Base-by-base conservation (phyloP, 129 eudicot genomes). In the Centaurea solstitialis region DNA sequence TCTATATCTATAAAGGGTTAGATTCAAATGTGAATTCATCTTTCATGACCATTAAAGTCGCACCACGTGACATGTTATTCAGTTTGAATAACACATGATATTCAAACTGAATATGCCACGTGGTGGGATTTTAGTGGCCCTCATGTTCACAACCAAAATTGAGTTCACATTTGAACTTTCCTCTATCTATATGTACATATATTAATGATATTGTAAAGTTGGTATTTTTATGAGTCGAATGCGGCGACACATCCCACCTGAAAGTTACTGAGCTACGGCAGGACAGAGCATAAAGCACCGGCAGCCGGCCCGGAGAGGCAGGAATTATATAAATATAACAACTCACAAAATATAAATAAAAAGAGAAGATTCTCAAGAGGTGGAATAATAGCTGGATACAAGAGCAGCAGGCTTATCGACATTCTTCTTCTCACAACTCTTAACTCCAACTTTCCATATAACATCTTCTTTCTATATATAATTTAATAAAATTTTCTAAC, bases 291-390 rank as follows among this genome's bases (percentile, higher is more conserved):
- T 72, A 80, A 62, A 80, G 78, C 57, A 72, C 70, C 40, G 28
- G 53, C 78, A 11, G 74, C 84, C 69, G 85, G 75, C 85, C 80
- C 62, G 41, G 62, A 30, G 70, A 81, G 85, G 76, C 85, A 67
- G 85, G 61, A 74, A 77, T 65, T 65, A 37, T 38, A 72, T 39
- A 41, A 38, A 38, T 18, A 81, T 43, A 66, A 80, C 45, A 73
- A 26, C 74, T 64, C 72, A 47, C 17, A 72, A 57, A 57, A 39
- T 1, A 26, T 0, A 26, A 26, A 26, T 1, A 79, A 79, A 72
- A 70, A 61, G 0, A 23, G 72, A 80, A 80, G 78, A 72, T 73
- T 80, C 79, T 15, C 0, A 18, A 65, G 73, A 61, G 68, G 73
- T 72, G 83, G 83, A 80, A 72, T 26, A 39, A 80, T 73, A 80